Evolutionary conservation across 305 asterid genomes (phyloP).

Genomic region (Fraxinus xanthoxyloides): DNA sequence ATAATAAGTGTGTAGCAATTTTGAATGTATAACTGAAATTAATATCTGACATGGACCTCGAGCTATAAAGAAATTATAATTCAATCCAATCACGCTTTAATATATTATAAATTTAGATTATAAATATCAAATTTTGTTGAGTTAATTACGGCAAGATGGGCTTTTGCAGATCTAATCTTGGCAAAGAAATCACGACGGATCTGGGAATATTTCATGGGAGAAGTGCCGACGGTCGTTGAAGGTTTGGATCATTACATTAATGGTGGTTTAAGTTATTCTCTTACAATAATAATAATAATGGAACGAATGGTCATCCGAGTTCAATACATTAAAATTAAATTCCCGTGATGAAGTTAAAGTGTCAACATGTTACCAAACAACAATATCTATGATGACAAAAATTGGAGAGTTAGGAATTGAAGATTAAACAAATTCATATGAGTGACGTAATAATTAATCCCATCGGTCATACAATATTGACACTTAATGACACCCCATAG

Average conservation of each 20-base stretch:
- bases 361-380: neutral
- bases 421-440: neutral
- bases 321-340: neutral
- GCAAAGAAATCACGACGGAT: neutral
- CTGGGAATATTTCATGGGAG: neutral
- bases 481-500: neutral
- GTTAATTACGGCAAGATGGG: neutral
- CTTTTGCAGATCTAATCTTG: neutral
- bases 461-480: no score
- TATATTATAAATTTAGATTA: no score
- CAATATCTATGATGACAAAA: neutral
- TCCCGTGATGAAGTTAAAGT: neutral
- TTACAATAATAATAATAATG: no score
- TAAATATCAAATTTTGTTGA: neutral
- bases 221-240: no score
- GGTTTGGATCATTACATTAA: neutral
- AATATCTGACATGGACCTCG: neutral
- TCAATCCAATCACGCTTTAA: neutral
- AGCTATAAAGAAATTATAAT: neutral
- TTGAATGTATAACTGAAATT: no score
- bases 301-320: neutral
- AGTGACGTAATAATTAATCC: neutral
- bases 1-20: no score
- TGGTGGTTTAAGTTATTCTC: neutral
- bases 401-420: neutral